Base-by-base conservation (phyloP, 2,329 filamentous ascomycete genomes). In the Neofusicoccum cordaticola region DNA sequence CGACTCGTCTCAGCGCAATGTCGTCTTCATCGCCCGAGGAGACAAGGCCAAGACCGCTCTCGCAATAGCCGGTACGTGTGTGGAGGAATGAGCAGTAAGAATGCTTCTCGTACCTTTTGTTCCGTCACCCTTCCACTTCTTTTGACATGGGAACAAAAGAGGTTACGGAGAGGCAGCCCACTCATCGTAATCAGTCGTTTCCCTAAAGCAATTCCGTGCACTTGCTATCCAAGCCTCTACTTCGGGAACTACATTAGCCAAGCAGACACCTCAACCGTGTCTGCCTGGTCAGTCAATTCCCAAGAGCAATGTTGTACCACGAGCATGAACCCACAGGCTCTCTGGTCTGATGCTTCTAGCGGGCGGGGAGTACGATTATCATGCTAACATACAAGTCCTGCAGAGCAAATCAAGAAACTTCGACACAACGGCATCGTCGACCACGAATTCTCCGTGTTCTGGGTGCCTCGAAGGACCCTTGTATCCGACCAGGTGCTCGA, bases 361-460 rank as follows among this genome's bases (percentile, higher is more conserved):
- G 19, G 44, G 39, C 39, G 47, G 53, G 44, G 41, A 52, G 56
- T 34, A 57, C 56, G 39, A 65, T 12, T 69, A 67, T 65, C 70
- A 77, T 81, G 81, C 83, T 83, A 80, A 84, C 80, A 86, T 82
- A 72, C 69, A 62, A 64, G 69, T 62, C 63, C 50, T n/a, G 60
- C 74, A 97, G 94, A 91, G 70, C 93, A 98, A 81, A 93, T 98
- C 71, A 94, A 93, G 77, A 89, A 91, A 66, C 83, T 98, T 65
- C 92, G 94, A 72, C 90, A 90, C 73, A 92, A 95, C 77, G 93
- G 90, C 74, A 90, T 92, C 72, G 91, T 89, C 52, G 91, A 93
- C 69, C 95, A 99, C 85, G 94, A 99, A 71, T 97, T 98, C 75
- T 94, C 93, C 68, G 90, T 99, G 71, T 94, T 97, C 75, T 98